A percentile compares a stretch with the other conserved stretches of the same genome.
phyloP scores from a whole-genome alignment of 2,329 filamentous ascomycete genomes.

The Diplocarpon rosae region DNA sequence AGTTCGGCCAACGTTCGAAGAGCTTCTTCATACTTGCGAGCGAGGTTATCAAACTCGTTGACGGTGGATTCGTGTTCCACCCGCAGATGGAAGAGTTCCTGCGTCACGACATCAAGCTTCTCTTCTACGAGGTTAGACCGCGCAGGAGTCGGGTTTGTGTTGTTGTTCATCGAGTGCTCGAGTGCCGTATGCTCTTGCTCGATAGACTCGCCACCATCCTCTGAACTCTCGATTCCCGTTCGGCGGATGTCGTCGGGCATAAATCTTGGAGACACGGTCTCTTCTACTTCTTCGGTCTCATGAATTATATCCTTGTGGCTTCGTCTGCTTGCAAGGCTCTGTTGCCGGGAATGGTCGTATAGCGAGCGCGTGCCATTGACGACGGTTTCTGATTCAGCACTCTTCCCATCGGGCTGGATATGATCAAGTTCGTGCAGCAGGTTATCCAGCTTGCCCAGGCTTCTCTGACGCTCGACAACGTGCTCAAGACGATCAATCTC shows the following conservation, averaged over 20 bases:
- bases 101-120: constrained; percentile 82
- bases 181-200: constrained; percentile 26
- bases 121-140: constrained; percentile 82
- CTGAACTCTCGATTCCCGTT: constrained; percentile 25
- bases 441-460: constrained; percentile 87
- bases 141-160: constrained; percentile 53
- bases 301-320: constrained; percentile 45
- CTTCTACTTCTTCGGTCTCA: constrained; percentile 32
- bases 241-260: constrained; percentile 12
- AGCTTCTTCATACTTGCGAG: constrained; percentile 84
- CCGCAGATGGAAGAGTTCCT: constrained; percentile 82
- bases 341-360: constrained; percentile 42
- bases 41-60: constrained; percentile 69
- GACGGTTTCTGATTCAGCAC: constrained; percentile 28
- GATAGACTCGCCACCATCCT: constrained; percentile 27
- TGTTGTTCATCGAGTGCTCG: no score
- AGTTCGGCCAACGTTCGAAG: constrained; percentile 72
- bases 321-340: constrained; percentile 41
- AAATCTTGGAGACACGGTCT: constrained; percentile 6
- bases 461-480: constrained; percentile 88
- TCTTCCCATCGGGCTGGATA: constrained; percentile 50
- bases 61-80: constrained; percentile 82
- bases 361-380: constrained; percentile 36
- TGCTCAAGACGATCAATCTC: constrained; percentile 91
- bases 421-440: constrained; percentile 83